phyloP scores from a whole-genome alignment of 2,329 filamentous ascomycete species.

The Phialemonium atrogriseum region DNA sequence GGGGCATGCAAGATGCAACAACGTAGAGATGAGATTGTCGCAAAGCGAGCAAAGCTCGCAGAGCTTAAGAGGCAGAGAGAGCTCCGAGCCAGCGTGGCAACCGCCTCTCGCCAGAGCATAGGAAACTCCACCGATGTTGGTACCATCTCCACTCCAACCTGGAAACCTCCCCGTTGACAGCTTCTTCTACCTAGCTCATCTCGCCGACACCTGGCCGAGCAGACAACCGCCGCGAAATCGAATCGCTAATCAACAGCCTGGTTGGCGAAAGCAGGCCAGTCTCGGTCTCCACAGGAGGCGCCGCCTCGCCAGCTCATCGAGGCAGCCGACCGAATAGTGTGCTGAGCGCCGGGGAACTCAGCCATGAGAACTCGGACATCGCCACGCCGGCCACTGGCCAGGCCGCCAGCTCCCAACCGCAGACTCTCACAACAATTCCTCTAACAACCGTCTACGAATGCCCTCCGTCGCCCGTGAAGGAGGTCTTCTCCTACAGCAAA shows the following conservation, averaged over 20 bases:
- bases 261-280: conserved; percentile 69
- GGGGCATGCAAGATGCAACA: conserved; percentile 53
- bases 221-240: conserved; percentile 67
- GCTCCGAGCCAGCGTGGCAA: conserved; percentile 68
- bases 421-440: conserved; percentile 66
- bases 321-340: conserved; percentile 81
- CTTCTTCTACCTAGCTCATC: conserved; percentile 40
- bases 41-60: conserved; percentile 93
- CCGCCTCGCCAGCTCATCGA: conserved; percentile 56
- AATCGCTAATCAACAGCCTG: conserved; percentile 75
- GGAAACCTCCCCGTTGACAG: background rate
- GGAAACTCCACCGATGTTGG: conserved; percentile 65
- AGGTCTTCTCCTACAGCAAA: conserved; percentile 95
- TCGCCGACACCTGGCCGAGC: conserved; percentile 63
- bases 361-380: conserved; percentile 62
- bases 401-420: conserved; percentile 36
- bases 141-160: conserved; percentile 10
- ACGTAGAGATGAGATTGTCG: conserved; percentile 90
- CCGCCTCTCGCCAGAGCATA: conserved; percentile 58
- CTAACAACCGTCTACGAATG: conserved; percentile 75
- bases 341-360: conserved; percentile 71
- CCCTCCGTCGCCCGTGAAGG: conserved; percentile 65
- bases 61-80: conserved; percentile 92
- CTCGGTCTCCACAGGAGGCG: conserved; percentile 55
- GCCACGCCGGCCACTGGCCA: conserved; percentile 37